Conservation (phyloP, 352 stramenopile genomes). For the Blastocystis sp. region DNA sequence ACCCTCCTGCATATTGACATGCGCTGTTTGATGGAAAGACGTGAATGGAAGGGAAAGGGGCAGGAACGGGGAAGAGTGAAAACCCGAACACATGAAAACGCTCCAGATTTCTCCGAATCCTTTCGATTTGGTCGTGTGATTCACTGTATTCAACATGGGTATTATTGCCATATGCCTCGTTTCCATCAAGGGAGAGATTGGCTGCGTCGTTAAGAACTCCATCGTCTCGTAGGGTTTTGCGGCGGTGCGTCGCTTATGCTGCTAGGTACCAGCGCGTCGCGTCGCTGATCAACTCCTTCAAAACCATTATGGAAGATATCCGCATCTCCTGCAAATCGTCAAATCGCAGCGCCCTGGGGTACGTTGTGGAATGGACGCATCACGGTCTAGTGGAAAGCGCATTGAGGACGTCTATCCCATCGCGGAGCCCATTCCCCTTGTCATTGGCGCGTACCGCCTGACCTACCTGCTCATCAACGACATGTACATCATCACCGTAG, state of each 20-base stretch:
- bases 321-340: conserved; percentile 18
- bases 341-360: conserved; percentile 45
- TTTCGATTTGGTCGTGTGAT: neutral
- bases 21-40: neutral
- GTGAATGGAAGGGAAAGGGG: neutral
- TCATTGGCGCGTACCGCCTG: conserved; percentile 58
- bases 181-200: conserved; percentile 67
- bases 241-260: neutral
- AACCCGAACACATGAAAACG: conserved; percentile 19
- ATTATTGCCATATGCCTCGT: conserved; percentile 65
- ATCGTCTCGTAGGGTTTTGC: conserved; percentile 59
- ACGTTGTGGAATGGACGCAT: neutral
- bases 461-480: conserved; percentile 65
- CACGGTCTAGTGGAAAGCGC: conserved; percentile 29
- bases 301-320: conserved; percentile 58
- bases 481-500: conserved; percentile 55
- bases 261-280: conserved; percentile 57
- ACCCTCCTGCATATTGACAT: too few species aligned
- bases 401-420: conserved; percentile 64
- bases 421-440: conserved; percentile 48
- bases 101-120: neutral
- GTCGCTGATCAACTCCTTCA: conserved; percentile 53
- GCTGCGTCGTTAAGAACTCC: conserved; percentile 63
- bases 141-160: conserved; percentile 11
- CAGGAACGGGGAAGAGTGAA: neutral